Base-by-base conservation (phyloP, 495 filamentous ascomycete genomes). In the Chaetomium fimeti region DNA sequence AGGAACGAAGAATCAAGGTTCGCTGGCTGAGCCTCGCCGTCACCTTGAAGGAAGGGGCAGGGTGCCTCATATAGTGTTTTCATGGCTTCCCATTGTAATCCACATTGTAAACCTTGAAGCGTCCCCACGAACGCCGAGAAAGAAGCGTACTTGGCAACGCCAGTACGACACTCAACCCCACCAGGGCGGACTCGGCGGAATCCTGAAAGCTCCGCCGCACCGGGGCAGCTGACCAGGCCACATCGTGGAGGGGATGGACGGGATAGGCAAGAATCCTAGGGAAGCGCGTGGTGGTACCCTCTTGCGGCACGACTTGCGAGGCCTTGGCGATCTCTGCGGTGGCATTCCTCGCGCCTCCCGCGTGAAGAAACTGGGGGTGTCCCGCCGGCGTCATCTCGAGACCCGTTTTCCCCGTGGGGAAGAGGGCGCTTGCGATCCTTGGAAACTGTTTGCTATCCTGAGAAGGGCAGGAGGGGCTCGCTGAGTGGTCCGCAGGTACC, bases 201-300 rank as follows among this genome's bases (percentile, higher is more conserved):
- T 42, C 1, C 27, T 18, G 32, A 29, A 27, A 12, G 22, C 32
- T 56, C 49, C 38, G 45, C 49, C 38, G 45, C 38, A 27, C 11
- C 38, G 28, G 47, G 15, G 43, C 69, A 68, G 72, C 20, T 72
- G 72, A 71, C 66, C 67, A 56, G 43, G 25, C 57, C 57, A n/a
- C 65, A 55, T 11, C 36, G 61, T 62, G 72, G 69, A 63, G 66
- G 66, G 62, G 62, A 40, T 70, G 60, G 66, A 69, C 66, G 57
- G 32, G 68, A 57, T 48, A 42, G 71, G 71, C 60, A 70, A 66
- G 67, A 24, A 61, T 57, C 69, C 65, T 65, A 62, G 51, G 57
- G 58, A 57, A 47, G 24, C 51, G 54, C 5, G 20, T 45, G 60
- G 57, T 49, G 32, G 54, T 42, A 45, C 25, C 36, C 61, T 22